Evolutionary conservation across 169 alveolate genomes (phyloP).

Genomic region (Toxoplasma gondii): DNA sequence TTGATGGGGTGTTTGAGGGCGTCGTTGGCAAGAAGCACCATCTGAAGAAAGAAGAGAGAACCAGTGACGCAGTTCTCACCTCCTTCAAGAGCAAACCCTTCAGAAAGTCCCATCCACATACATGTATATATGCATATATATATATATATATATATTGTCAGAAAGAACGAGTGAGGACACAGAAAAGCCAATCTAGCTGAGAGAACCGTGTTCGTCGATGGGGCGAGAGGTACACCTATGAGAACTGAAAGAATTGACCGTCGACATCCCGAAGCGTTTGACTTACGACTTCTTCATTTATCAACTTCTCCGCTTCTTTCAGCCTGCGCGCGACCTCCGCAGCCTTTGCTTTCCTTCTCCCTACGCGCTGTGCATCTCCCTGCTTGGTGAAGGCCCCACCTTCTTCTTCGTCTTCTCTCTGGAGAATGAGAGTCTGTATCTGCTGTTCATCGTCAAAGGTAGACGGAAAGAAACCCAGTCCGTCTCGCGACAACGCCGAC

Average conservation of each 20-base stretch:
- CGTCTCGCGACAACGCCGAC: background rate
- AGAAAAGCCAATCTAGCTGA: too few relatives aligned
- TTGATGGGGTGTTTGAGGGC: conserved; percentile 5
- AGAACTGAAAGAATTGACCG: too few relatives aligned
- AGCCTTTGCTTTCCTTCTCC: background rate
- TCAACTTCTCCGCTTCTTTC: conserved; percentile 1
- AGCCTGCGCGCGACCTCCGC: conserved; percentile 5
- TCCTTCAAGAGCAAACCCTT: background rate
- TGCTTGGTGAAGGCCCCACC: background rate
- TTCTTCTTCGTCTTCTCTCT: background rate
- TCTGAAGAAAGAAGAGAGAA: background rate
- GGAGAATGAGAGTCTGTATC: background rate
- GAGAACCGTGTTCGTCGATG: too few relatives aligned
- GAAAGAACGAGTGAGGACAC: background rate
- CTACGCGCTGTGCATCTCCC: background rate
- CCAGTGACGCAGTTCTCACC: background rate
- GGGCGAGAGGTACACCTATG: too few relatives aligned
- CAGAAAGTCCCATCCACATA: background rate
- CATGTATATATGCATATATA: background rate
- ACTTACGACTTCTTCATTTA: background rate
- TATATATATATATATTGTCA: background rate
- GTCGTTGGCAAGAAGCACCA: conserved; percentile 9
- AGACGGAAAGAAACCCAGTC: background rate
- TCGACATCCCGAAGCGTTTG: too few relatives aligned
- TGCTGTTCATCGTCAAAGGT: background rate